Evolutionary conservation across 176 grass and related monocot species (phyloP), one percentile per base, ranked within the genome.

Genomic region (Lolium perenne): DNA sequence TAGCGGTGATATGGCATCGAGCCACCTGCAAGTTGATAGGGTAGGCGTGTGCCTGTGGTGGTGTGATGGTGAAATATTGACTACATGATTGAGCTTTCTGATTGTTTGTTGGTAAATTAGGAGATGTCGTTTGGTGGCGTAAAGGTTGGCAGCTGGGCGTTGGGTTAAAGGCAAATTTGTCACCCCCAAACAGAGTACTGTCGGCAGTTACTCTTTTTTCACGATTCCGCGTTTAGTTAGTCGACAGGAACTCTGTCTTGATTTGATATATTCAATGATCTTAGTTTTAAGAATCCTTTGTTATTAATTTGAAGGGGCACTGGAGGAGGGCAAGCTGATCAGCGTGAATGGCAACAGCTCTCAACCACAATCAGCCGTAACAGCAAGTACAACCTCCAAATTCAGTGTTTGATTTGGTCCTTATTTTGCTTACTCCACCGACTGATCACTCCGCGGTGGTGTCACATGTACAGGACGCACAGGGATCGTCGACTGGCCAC

Each of bases 121-220:
- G 32, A 35, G 32, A 35, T 35, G 32, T 35, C 32, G 32, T 35
- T 35, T 35, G 32, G 32, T 35, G 32, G 32, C 3, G 32, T 35
- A 35, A 35, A 35, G 32, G 32, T 35, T 43, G 38, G 77, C 48
- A 15, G 58, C 38, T 82, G 16, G 49, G 41, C 50, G 69, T 89
- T 81, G 25, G 78, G 51, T 77, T 86, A 50, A 81, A 61, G 63
- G 78, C 71, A 16, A 18, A 65, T 16, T 23, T 32, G 45, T 74
- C 26, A 71, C 75, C 38, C 38, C 38, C 2, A 40, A 40, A 43
- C n/a, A n/a, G n/a, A n/a, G n/a, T n/a, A n/a, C 32, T 35, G 32
- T 35, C 3, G 32, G 32, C 3, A 35, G 41, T 6, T 15, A 8
- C 69, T 60, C 17, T 23, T 23, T 22, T 35, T 35, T 35, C 32